Conservation (phyloP, 108 stramenopile genomes). For the Mediolabrus comicus region DNA sequence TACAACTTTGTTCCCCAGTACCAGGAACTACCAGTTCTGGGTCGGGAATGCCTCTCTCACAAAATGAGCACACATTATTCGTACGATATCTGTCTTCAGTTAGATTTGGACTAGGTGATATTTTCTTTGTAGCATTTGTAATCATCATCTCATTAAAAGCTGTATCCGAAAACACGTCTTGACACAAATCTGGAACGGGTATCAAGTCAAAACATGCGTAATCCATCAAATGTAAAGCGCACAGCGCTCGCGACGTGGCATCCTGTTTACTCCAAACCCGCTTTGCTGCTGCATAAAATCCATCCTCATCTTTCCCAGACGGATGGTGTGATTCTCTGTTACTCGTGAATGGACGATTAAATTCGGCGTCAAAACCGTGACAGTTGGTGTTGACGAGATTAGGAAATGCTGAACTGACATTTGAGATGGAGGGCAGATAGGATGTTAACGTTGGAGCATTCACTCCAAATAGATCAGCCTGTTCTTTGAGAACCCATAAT, state of each 20-base stretch:
- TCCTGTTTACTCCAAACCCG: constrained; percentile 15
- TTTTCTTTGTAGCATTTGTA: no score
- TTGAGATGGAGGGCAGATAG: constrained; percentile 7
- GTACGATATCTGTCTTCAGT: neutral
- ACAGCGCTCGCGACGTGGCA: constrained; percentile 1
- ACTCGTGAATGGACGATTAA: neutral
- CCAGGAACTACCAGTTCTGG: neutral
- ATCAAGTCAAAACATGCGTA: constrained; percentile 16
- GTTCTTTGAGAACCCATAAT: neutral
- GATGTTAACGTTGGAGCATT: constrained; percentile 5
- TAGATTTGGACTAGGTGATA: neutral
- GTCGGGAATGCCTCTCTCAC: neutral
- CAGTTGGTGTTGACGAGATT: neutral
- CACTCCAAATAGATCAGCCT: neutral
- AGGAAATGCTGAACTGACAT: constrained; percentile 2
- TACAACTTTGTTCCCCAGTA: neutral
- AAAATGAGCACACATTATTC: neutral
- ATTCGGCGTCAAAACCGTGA: neutral
- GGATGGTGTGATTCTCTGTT: neutral
- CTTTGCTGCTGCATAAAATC: constrained; percentile 18
- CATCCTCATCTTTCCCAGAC: neutral
- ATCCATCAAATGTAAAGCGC: constrained; percentile 12
- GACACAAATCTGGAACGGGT: constrained; percentile 5
- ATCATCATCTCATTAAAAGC: neutral
- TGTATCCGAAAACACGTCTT: constrained; percentile 7